These are phyloP conservation scores for Boletus sensibilis DNA, from an alignment of 768 basidiomycete species.

Conservation along the genomic window DNA sequence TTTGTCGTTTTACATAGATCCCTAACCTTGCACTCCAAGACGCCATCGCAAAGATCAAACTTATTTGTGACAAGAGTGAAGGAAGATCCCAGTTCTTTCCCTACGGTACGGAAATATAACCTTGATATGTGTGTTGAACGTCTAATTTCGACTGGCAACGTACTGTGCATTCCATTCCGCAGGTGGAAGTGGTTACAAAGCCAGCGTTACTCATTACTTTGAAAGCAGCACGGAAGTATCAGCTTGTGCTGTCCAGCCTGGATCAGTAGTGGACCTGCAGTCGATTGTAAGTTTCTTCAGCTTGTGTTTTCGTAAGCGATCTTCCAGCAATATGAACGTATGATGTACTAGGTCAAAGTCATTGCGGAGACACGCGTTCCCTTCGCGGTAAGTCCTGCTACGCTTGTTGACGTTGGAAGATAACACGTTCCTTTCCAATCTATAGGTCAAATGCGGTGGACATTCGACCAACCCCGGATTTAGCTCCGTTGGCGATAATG, in stretches of 20 bases:
- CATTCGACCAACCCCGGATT: slow-evolving; percentile 31
- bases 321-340: too few species aligned
- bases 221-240: slow-evolving; percentile 14
- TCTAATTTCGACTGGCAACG: neutral
- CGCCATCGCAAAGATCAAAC: neutral
- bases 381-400: slow-evolving; percentile 13
- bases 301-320: neutral
- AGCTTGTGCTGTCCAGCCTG: slow-evolving; percentile 12
- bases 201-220: slow-evolving; percentile 12
- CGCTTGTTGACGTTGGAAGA: neutral
- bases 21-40: neutral
- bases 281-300: slow-evolving; percentile 4
- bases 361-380: slow-evolving; percentile 4
- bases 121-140: neutral
- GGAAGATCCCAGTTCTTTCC: slow-evolving; percentile 12
- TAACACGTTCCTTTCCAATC: neutral
- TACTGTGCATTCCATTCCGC: neutral
- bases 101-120: neutral
- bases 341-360: slow-evolving; percentile 11
- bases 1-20: neutral
- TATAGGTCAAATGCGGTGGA: slow-evolving; percentile 35
- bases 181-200: slow-evolving; percentile 18
- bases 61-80: neutral
- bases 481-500: slow-evolving; percentile 33
- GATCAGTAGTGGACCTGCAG: slow-evolving; percentile 8